These are phyloP conservation scores for Ballota nigra DNA, from an alignment of 257 asterid genomes.

Conservation along the genomic window DNA sequence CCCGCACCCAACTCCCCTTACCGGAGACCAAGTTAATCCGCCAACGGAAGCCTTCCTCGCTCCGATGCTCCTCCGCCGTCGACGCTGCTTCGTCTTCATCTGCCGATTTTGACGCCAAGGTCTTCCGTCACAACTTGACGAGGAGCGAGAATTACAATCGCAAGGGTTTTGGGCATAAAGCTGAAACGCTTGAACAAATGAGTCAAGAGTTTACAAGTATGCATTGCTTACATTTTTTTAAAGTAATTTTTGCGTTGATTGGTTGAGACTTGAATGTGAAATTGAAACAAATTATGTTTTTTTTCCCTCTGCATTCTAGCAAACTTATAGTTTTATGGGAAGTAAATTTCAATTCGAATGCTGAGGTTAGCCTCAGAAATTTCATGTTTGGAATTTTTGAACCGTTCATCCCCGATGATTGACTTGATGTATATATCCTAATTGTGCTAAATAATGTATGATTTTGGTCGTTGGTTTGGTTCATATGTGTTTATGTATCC, in stretches of 20 bases:
- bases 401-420: background rate
- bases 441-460: background rate
- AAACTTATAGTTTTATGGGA: background rate
- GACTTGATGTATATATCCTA: slow-evolving; percentile 1
- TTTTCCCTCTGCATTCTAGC: background rate
- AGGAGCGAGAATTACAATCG: slow-evolving; percentile 90
- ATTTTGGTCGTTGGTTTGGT: background rate
- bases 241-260: background rate
- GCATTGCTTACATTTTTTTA: background rate
- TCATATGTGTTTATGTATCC: background rate
- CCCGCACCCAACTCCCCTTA: slow-evolving; percentile 42
- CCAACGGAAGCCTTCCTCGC: slow-evolving; percentile 41
- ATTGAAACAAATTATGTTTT: background rate
- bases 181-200: slow-evolving; percentile 75
- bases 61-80: slow-evolving; percentile 66
- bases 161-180: slow-evolving; percentile 81
- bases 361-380: slow-evolving; percentile 3
- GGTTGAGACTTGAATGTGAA: background rate
- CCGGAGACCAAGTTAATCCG: slow-evolving; percentile 59
- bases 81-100: slow-evolving; percentile 51
- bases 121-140: slow-evolving; percentile 76
- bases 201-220: slow-evolving; percentile 81
- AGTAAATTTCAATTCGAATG: background rate
- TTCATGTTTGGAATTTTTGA: background rate
- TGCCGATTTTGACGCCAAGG: slow-evolving; percentile 74